Base-by-base conservation (phyloP, 331 rosid species). In the Acacia concinna region DNA sequence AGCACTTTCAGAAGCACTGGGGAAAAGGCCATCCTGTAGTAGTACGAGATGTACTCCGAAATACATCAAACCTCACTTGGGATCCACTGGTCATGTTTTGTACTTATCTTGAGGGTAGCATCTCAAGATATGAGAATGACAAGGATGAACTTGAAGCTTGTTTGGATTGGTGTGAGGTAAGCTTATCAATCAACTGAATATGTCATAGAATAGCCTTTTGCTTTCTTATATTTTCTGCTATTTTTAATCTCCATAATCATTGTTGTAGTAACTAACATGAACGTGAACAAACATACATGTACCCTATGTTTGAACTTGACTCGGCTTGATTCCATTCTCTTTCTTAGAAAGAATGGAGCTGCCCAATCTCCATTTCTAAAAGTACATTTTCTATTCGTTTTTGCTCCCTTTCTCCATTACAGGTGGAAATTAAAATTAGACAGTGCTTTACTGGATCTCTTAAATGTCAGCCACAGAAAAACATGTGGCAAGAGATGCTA, bases 1-100 rank as follows among this genome's bases (percentile, higher is more conserved):
- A 96, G 52, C 99, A 96, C 85, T 96, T 96, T 78, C 98, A 93
- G 88, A 91, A 92, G 84, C 99, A 96, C 71, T 96, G 99, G 99
- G 90, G 91, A 62, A 91, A 85, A 81, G 93, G 99, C 59, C 99
- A 96, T 81, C 99, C 99, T 62, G 91, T 96, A 71, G 82, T 96
- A 56, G 97, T 96, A 37, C 91, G 84, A 46, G 81, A 88, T 56
- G 93, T 89, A 57, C 91, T 93, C 69, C 89, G 76, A 79, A 81
- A 82, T 79, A 80, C 83, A 9, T 87, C 92, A 74, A 84, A 84
- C 80, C 84, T 89, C 75, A 87, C 86, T 78, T 96, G 99, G 99
- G 93, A 96, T 86, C 99, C 99, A 30, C 79, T 90, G 67, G 73
- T 80, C 78, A 85, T 96, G 93, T 96, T 96, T 80, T 89, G 91